Conservation (phyloP, 2,329 filamentous ascomycete species). For the Harringtonia lauricola region DNA sequence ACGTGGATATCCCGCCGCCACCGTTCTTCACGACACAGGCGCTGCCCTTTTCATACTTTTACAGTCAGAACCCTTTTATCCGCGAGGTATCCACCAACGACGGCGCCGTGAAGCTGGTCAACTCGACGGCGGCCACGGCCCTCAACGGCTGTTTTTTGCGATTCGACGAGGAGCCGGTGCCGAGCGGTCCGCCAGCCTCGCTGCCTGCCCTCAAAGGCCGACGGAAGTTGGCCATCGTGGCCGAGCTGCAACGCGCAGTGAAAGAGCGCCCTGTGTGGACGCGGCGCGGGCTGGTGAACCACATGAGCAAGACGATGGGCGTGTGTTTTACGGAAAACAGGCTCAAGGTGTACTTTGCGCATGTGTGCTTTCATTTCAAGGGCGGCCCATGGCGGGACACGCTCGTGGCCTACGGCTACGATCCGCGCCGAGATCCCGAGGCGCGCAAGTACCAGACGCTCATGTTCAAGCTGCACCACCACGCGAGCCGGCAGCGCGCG, state of each 20-base stretch:
- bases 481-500: slow-evolving; percentile 31
- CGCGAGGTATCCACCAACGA: slow-evolving; percentile 47
- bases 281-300: slow-evolving; percentile 68
- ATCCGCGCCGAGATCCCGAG: slow-evolving; percentile 66
- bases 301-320: slow-evolving; percentile 36
- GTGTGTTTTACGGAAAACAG: slow-evolving; percentile 32
- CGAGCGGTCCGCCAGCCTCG: slow-evolving; percentile 47
- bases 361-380: slow-evolving; percentile 84
- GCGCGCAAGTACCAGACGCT: slow-evolving; percentile 82
- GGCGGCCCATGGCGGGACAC: slow-evolving; percentile 87
- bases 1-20: slow-evolving; percentile 66
- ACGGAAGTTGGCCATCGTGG: slow-evolving; percentile 53
- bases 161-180: slow-evolving; percentile 50
- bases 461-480: slow-evolving; percentile 63
- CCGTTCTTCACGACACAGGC: slow-evolving; percentile 66
- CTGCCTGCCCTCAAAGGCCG: slow-evolving; percentile 45
- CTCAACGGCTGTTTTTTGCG: slow-evolving; percentile 47
- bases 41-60: slow-evolving; percentile 68
- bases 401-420: slow-evolving; percentile 73
- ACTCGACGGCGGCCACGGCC: slow-evolving; percentile 44
- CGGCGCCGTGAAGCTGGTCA: slow-evolving; percentile 42
- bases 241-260: slow-evolving; percentile 53
- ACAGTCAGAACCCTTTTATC: slow-evolving; percentile 76
- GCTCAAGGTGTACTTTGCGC: slow-evolving; percentile 67
- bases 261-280: slow-evolving; percentile 76